Conservation (phyloP, 495 filamentous ascomycete species). For the Polyplosphaeria fusca region DNA sequence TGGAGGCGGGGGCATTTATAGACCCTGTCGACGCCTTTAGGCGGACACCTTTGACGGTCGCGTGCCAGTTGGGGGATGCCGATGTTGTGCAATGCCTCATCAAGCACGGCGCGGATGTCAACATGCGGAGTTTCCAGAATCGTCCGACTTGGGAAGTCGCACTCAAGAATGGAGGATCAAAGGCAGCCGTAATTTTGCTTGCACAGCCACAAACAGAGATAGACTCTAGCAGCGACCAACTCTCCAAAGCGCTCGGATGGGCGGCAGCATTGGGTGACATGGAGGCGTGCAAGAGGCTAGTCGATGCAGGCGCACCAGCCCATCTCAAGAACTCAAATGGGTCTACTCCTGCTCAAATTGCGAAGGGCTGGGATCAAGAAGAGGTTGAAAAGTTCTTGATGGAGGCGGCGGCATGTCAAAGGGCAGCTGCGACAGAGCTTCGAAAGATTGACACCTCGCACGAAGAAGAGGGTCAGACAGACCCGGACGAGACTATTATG, state of each 20-base stretch:
- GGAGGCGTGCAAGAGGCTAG: conserved; percentile 12
- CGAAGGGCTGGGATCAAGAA: conserved; percentile 7
- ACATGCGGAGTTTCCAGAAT: conserved; percentile 2
- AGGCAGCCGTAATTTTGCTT: conserved; percentile 4
- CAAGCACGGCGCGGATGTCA: conserved; percentile 17
- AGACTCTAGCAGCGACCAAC: neutral
- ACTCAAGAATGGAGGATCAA: neutral
- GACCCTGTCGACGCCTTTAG: conserved; percentile 13
- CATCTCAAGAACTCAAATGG: conserved; percentile 19
- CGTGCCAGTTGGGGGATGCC: conserved; percentile 12
- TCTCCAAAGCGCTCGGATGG: conserved; percentile 5
- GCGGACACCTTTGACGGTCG: conserved; percentile 14
- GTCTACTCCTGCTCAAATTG: conserved; percentile 9
- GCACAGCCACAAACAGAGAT: conserved; percentile 14
- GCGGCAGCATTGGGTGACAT: conserved; percentile 12
- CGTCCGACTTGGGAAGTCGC: conserved; percentile 18
- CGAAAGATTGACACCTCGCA: no score
- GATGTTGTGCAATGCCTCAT: conserved; percentile 10
- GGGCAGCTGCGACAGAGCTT: neutral
- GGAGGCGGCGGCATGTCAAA: conserved; percentile 1
- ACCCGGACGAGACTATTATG: no score
- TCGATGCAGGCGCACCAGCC: conserved; percentile 11
- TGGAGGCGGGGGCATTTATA: conserved; percentile 14
- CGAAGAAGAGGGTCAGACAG: no score
- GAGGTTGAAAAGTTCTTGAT: conserved; percentile 16